These are phyloP conservation scores for Paramyrothecium roridum DNA, from an alignment of 2,329 filamentous ascomycete species.

Conservation along the genomic window DNA sequence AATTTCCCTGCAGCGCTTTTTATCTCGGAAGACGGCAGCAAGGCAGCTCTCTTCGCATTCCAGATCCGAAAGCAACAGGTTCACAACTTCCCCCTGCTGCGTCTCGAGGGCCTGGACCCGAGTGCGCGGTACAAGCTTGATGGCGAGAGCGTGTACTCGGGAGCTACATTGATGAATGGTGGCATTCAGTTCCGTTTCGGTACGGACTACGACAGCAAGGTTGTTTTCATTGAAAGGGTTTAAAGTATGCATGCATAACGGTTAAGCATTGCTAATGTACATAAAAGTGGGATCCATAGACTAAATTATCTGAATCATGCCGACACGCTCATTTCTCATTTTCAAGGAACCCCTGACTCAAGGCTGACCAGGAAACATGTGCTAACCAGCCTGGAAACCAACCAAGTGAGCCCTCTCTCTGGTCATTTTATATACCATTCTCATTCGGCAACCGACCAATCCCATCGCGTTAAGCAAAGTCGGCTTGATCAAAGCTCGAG, in stretches of 20 bases:
- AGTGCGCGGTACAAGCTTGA: slow-evolving; percentile 50
- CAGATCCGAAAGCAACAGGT: slow-evolving; percentile 47
- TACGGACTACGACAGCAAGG: slow-evolving; percentile 53
- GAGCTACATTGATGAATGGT: slow-evolving; percentile 59
- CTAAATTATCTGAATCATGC: neutral
- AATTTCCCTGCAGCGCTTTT: slow-evolving; percentile 63
- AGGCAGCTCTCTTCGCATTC: slow-evolving; percentile 58
- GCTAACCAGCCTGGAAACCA: no score
- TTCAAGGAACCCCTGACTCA: no score
- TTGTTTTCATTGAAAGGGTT: slow-evolving; percentile 50
- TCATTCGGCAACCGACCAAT: no score
- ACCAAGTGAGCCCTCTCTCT: no score
- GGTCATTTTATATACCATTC: no score
- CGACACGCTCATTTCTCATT: slow-evolving; percentile 6
- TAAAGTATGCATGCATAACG: neutral
- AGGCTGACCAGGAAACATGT: no score
- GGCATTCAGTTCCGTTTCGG: slow-evolving; percentile 52
- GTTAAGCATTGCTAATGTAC: no score
- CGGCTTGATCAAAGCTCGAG: no score
- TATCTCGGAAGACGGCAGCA: slow-evolving; percentile 44
- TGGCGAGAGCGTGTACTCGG: slow-evolving; percentile 50
- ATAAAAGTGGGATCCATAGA: slow-evolving; percentile 1
- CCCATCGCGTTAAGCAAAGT: no score
- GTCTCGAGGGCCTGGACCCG: slow-evolving; percentile 54
- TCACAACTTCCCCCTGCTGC: slow-evolving; percentile 52